These are phyloP conservation scores for Hawksworthiomyces lignivorus DNA, from an alignment of 2,329 filamentous ascomycete genomes.

Conservation along the genomic window DNA sequence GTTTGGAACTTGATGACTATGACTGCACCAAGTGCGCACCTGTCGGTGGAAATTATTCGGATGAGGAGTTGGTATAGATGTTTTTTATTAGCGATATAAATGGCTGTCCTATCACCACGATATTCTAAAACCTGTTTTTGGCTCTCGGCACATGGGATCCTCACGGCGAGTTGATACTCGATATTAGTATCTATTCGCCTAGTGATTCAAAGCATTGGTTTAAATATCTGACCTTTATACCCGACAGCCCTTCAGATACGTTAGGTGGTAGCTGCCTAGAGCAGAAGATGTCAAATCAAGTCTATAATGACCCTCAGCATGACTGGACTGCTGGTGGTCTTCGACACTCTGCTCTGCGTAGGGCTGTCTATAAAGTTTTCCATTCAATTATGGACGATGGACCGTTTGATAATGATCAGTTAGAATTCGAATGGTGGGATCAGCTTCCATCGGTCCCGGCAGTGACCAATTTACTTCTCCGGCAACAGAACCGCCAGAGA, in stretches of 20 bases:
- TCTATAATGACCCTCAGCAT: conserved; percentile 15
- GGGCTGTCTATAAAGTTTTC: conserved; percentile 19
- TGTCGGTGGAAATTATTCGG: neutral
- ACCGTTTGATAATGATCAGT: conserved; percentile 16
- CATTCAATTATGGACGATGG: conserved; percentile 14
- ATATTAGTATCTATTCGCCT: conserved; percentile 24
- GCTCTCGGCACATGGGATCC: conserved; percentile 22
- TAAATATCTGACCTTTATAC: conserved; percentile 21
- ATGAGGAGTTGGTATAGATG: too few relatives aligned
- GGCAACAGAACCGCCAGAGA: conserved; percentile 24
- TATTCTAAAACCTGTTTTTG: conserved; percentile 19
- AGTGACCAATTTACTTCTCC: conserved; percentile 23
- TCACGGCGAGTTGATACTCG: conserved; percentile 20
- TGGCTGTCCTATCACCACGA: conserved; percentile 13
- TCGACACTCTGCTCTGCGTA: conserved; percentile 13
- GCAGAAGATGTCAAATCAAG: conserved; percentile 4
- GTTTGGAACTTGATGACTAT: conserved; percentile 23
- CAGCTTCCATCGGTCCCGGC: conserved; percentile 20
- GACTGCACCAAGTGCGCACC: conserved; percentile 18
- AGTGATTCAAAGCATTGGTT: conserved; percentile 25
- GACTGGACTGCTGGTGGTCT: conserved; percentile 17
- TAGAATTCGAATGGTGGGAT: conserved; percentile 20
- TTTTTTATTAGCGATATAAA: conserved; percentile 11
- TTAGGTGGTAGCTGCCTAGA: conserved; percentile 6
- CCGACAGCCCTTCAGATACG: conserved; percentile 14